Evolutionary conservation across 176 grass and related monocot species (phyloP), one percentile per base, ranked within the genome.

Genomic region (Elaeis guineensis): DNA sequence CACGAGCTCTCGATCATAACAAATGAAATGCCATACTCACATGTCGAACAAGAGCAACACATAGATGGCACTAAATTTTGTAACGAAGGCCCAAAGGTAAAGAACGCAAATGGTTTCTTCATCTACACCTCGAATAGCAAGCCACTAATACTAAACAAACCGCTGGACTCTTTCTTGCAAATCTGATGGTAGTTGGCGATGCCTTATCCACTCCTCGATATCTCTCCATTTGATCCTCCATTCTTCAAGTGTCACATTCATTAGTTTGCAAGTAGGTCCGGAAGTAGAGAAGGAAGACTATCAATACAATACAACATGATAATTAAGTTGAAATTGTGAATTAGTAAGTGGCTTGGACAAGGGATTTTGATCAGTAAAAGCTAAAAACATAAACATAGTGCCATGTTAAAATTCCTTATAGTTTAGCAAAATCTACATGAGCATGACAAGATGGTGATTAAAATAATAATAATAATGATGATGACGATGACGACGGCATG

Each of bases 191-290:
- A 97, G 80, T 74, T 97, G 92, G 0, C 87, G 83, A 67, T 97
- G 92, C 4, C 87, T 80, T 87, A 91, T 97, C 92, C 92, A 91
- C 75, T 97, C 86, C 72, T 97, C 92, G 35, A 91, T 83, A 65
- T 97, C 92, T 0, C 83, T 72, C 0, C 80, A 74, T 72, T 85
- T 97, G 54, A 97, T 84, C 3, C 92, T 82, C 92, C 92, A 97
- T 77, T 91, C 92, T 70, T 97, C 92, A 25, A 91, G 66, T 67
- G 83, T 62, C 15, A 84, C 81, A 14, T 87, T 97, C 25, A 97
- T 75, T 6, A 84, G 91, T 67, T 88, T 78, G 69, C 0, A 97
- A 21, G 74, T 97, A 97, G 5, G 92, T 88, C 92, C 91, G 62
- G 0, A 60, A 59, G 19, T 21, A 67, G 19, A 54, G 21, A 26